phyloP scores from a whole-genome alignment of 371 early-diverging fungal genomes.

The Capniomyces stellatus region DNA sequence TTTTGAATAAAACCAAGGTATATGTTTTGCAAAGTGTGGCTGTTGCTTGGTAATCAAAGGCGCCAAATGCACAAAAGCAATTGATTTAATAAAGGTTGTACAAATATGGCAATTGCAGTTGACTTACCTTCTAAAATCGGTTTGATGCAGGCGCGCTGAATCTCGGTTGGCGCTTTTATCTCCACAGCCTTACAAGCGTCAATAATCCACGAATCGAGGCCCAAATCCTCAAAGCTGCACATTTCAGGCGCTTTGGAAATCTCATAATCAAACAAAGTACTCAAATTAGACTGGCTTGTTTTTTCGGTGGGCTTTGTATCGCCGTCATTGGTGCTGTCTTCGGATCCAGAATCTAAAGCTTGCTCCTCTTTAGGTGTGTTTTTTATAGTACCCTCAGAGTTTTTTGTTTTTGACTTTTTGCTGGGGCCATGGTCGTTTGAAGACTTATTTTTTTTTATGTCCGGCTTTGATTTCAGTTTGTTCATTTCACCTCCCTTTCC shows the following conservation, averaged over 20 bases:
- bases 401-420: not conserved
- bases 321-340: too few relatives aligned
- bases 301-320: too few relatives aligned
- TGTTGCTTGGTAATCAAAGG: too few relatives aligned
- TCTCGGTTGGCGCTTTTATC: conserved; percentile 80
- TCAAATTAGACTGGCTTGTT: too few relatives aligned
- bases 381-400: too few relatives aligned
- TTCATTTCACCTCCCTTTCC: too few relatives aligned
- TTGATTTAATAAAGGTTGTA: conserved; percentile 15
- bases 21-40: not conserved
- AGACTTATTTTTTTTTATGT: too few relatives aligned
- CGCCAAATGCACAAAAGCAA: too few relatives aligned
- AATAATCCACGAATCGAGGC: conserved; percentile 63
- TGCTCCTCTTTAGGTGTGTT: too few relatives aligned
- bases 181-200: conserved; percentile 58
- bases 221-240: conserved; percentile 38
- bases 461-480: too few relatives aligned
- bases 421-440: not conserved
- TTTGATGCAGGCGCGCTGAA: conserved; percentile 78
- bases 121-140: conserved; percentile 32
- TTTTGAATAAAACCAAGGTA: not conserved
- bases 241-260: conserved; percentile 8
- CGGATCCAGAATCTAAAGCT: too few relatives aligned
- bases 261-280: too few relatives aligned
- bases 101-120: not conserved